Percentiles rank a stretch among this genome's conserved stretches.
These are phyloP conservation scores for Fusarium begoniae DNA, from an alignment of 2,329 filamentous ascomycete genomes.

Conservation along the genomic window DNA sequence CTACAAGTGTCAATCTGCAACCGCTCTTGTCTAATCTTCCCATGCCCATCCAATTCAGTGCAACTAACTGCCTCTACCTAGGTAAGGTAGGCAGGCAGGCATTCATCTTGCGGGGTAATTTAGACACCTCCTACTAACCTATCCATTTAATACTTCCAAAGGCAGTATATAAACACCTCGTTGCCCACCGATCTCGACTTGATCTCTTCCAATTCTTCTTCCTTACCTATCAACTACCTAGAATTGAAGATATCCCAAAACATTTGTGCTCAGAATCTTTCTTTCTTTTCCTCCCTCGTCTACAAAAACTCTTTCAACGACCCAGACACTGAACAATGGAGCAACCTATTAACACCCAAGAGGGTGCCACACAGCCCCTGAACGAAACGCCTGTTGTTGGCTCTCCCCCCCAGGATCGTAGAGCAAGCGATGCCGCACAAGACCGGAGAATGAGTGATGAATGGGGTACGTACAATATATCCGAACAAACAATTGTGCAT, in stretches of 20 bases:
- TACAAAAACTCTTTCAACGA: not conserved
- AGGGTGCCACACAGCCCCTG: conserved; percentile 39
- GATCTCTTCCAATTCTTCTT: not conserved
- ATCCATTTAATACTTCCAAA: conserved; percentile 7
- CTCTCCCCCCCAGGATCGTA: conserved; percentile 28
- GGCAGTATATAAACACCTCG: conserved; percentile 31
- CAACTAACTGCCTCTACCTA: not conserved
- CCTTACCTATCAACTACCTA: not conserved
- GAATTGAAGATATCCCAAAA: not conserved
- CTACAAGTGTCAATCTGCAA: not conserved
- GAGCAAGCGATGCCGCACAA: conserved; percentile 38
- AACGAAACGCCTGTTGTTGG: conserved; percentile 45
- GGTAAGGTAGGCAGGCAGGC: not conserved
- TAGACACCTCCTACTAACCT: conserved; percentile 9
- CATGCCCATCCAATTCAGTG: not conserved
- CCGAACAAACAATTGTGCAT: not conserved
- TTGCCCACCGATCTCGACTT: not conserved
- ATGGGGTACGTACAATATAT: conserved; percentile 54
- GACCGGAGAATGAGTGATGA: conserved; percentile 55
- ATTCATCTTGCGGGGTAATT: conserved; percentile 42
- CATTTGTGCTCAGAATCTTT: not conserved
- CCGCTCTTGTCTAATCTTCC: not conserved
- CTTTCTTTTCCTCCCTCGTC: not conserved
- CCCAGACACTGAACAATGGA: conserved; percentile 32
- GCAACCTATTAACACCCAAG: conserved; percentile 38